Evolutionary conservation across 257 asterid species (phyloP).

Genomic region (Solanum paucissectum): DNA sequence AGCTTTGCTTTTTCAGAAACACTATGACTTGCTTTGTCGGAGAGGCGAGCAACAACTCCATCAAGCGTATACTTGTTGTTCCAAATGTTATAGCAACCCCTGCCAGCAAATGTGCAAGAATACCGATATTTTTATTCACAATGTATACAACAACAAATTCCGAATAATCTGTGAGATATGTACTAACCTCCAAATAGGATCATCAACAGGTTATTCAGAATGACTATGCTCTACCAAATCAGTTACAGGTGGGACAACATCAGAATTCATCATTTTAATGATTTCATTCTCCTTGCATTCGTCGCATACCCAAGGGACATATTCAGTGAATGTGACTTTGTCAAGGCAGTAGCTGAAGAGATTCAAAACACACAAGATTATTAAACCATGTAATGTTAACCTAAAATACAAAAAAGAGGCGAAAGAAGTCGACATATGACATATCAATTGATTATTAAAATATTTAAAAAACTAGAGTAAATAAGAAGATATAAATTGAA

Average conservation of each 20-base stretch:
- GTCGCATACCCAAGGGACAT: slow-evolving; percentile 11
- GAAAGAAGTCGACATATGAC: too few relatives aligned
- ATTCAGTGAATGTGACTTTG: slow-evolving; percentile 2
- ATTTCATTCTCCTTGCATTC: neutral
- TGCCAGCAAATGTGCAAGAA: slow-evolving; percentile 4
- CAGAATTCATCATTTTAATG: neutral
- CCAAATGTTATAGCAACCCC: slow-evolving; percentile 38
- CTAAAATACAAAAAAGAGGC: too few relatives aligned
- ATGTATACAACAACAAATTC: neutral
- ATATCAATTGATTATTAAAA: neutral
- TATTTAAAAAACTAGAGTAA: neutral
- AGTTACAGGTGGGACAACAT: neutral
- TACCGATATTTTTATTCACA: neutral
- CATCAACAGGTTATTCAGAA: slow-evolving; percentile 10
- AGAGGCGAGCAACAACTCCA: slow-evolving; percentile 42
- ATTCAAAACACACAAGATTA: neutral
- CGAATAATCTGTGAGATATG: neutral
- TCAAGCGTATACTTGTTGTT: slow-evolving; percentile 17
- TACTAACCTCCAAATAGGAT: slow-evolving; percentile 62
- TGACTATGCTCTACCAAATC: neutral
- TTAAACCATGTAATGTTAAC: too few relatives aligned
- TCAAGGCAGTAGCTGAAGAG: slow-evolving; percentile 13
- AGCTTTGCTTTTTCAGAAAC: slow-evolving; percentile 28
- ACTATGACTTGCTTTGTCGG: slow-evolving; percentile 32
- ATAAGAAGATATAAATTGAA: too few relatives aligned